Evolutionary conservation across 2,329 filamentous ascomycete genomes (phyloP), one percentile per base, ranked within the genome.

Genomic region (Penicillium fuscoglaucum): DNA sequence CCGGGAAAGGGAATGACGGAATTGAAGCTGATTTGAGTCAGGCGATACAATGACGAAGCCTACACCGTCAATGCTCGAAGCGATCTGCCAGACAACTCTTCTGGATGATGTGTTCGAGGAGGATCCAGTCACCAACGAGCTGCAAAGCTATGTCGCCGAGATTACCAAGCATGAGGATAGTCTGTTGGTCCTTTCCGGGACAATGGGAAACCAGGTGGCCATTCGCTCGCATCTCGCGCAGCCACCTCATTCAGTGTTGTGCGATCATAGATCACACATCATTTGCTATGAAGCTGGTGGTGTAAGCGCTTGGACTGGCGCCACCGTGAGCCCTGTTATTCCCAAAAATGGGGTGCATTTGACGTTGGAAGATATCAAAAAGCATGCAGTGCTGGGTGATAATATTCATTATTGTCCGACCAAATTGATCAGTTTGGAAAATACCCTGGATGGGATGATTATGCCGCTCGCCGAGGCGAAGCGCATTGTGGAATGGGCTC

Each of bases 141-240:
- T 98, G 41, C 90, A 97, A 74, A 77, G 82, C 46, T 87, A 90
- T 72, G 82, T 96, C 45, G 90, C 91, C 19, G 72, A 82, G 33
- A 82, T 96, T 4, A 85, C 90, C 0, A 86, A 86, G 65, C 92
- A 96, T 67, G 88, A 92, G 68, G 86, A 86, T 8, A 89, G 85
- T 0, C 80, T 97, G 5, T 87, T 96, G 54, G 90, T 96, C 55
- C 82, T 96, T 59, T 95, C 90, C 0, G 93, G 93, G 4, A 96
- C 93, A 5, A 96, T 96, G 92, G 92, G 91, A 41, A 97, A 97
- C 76, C 92, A 96, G 73, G 80, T 97, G 19, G 88, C 89, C 0
- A 82, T 96, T 43, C 86, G 93, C 40, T 83, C 90, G 1, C 89
- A 95, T 59, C 82, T 97, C 15, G 83, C 81, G 0, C 88, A 90